Evolutionary conservation across 306 rosid species (phyloP), one percentile per base, ranked within the genome.

Genomic region (Arachis hypogaea): DNA sequence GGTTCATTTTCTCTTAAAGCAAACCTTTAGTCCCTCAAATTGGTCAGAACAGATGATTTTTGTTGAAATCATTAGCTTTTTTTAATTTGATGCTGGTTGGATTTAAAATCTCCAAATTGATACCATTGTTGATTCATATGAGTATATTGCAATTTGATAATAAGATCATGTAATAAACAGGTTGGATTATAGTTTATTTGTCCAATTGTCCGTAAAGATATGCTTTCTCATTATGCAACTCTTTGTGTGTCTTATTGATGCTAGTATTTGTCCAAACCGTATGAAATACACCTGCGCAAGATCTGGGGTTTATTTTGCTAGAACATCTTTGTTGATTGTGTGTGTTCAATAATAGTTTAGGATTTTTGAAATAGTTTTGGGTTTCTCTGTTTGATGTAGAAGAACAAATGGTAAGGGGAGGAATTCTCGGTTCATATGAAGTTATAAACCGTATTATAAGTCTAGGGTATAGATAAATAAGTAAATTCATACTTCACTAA

Each of bases 151-250:
- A 66, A 33, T 71, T 46, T 63, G 29, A 44, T 64, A 7, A n/a
- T 11, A 12, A 28, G 49, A 30, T 66, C 57, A 9, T 66, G 44
- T 58, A 4, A 36, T 41, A 38, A 79, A 67, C 36, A 51, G 7
- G 43, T 42, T 42, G 40, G 59, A 14, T 40, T 55, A 7, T 66
- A 58, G 42, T 72, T 66, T 69, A 41, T 74, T 50, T 46, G 46
- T 40, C 55, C 29, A 52, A 68, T 50, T 46, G 46, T 40, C 55
- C 16, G 36, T 36, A 43, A 33, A 54, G 57, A 12, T 69, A 69
- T 69, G 41, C 55, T 7, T 12, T 38, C 59, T 43, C 43, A 36
- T 67, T 59, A 11, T 40, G 18, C 54, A 44, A 36, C 40, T 36
- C 45, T 22, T 22, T 22, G 22, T 22, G 22, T 22, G 22, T 22